These are phyloP conservation scores for Podaxis mareebaensis DNA, from an alignment of 768 basidiomycete species.

Conservation along the genomic window DNA sequence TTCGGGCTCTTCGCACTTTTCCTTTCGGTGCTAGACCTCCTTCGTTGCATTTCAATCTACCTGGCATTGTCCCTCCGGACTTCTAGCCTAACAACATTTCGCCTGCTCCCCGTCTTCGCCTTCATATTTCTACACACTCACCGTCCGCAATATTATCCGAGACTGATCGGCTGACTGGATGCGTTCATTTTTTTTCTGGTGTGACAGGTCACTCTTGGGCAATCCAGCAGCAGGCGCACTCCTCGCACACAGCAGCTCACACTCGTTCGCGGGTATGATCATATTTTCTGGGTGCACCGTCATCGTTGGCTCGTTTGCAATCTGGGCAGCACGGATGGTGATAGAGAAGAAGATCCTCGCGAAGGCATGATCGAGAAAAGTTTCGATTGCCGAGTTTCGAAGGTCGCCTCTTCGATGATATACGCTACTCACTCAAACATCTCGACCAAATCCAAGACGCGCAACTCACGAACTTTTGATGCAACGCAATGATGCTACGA, in stretches of 20 bases:
- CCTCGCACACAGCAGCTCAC: slow-evolving; percentile 40
- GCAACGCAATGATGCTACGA: no score
- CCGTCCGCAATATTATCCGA: not conserved
- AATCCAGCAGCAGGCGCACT: slow-evolving; percentile 65
- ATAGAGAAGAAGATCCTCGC: slow-evolving; percentile 44
- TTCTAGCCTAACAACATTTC: slow-evolving; percentile 4
- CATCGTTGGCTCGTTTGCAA: slow-evolving; percentile 57
- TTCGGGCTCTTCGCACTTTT: not conserved
- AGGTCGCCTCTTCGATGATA: no score
- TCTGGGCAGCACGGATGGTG: slow-evolving; percentile 49
- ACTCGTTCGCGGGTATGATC: slow-evolving; percentile 52
- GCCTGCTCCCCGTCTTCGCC: not conserved
- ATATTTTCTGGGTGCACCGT: slow-evolving; percentile 60
- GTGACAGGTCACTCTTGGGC: slow-evolving; percentile 58
- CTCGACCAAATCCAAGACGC: no score
- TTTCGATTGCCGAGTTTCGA: not conserved
- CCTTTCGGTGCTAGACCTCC: not conserved
- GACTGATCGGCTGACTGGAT: not conserved
- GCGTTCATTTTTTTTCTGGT: not conserved
- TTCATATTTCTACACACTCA: not conserved
- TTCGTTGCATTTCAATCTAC: slow-evolving; percentile 5
- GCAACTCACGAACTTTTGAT: no score
- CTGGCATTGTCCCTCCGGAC: not conserved
- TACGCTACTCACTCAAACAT: no score
- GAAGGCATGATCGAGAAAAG: not conserved